A percentile compares a stretch with the other conserved stretches of the same genome.
These are phyloP conservation scores for Tylopilus orsonianus DNA, from an alignment of 1,284 basidiomycete species.

Conservation along the genomic window DNA sequence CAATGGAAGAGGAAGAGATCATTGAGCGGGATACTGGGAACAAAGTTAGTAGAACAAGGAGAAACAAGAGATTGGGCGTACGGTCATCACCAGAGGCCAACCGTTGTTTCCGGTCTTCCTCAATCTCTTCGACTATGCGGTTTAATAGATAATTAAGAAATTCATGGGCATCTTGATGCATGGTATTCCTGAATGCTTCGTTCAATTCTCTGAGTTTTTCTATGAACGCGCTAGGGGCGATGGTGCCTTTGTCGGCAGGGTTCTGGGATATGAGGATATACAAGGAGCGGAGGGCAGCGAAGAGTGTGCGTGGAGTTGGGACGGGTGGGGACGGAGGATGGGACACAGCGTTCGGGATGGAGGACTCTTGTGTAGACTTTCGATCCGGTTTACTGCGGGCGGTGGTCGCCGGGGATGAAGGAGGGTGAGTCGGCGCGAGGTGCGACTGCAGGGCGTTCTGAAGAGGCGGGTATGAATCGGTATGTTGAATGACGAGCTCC, in stretches of 20 bases:
- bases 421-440: slow-evolving; percentile 12
- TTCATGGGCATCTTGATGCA: slow-evolving; percentile 97
- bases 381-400: slow-evolving; percentile 50
- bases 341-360: slow-evolving; percentile 19
- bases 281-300: slow-evolving; percentile 88
- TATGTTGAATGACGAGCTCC: slow-evolving; percentile 66
- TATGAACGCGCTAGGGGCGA: slow-evolving; percentile 86
- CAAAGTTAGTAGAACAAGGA: slow-evolving; percentile 4
- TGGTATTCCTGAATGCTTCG: slow-evolving; percentile 80
- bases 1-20: slow-evolving; percentile 48
- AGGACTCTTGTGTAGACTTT: slow-evolving; percentile 39
- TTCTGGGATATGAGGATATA: slow-evolving; percentile 81
- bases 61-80: slow-evolving; percentile 10
- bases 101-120: slow-evolving; percentile 58
- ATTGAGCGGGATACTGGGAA: slow-evolving; percentile 56
- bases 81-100: slow-evolving; percentile 38
- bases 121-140: slow-evolving; percentile 90
- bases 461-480: slow-evolving; percentile 40
- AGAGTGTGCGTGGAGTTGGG: slow-evolving; percentile 73
- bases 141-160: slow-evolving; percentile 96
- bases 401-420: slow-evolving; percentile 32
- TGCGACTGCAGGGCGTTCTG: slow-evolving; percentile 16
- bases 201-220: slow-evolving; percentile 89
- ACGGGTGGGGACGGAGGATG: slow-evolving; percentile 40
- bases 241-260: slow-evolving; percentile 76